Conservation (phyloP, 129 eudicot genomes). For the Arctium lappa region DNA sequence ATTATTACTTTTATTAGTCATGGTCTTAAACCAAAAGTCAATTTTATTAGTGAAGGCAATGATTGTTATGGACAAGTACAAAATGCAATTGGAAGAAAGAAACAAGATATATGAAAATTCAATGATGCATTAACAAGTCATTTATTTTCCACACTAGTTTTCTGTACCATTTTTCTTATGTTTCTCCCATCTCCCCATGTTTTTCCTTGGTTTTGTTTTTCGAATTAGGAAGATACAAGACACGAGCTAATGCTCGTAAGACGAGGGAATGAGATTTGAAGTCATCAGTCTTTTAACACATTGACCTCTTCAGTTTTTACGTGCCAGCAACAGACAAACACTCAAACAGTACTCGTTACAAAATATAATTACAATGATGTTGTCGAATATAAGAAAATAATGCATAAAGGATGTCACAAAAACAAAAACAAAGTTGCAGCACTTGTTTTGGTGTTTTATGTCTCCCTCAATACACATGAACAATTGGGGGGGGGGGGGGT, state of each 20-base stretch:
- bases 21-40: slow-evolving; percentile 1
- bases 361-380: slow-evolving; percentile 1
- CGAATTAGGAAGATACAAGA: background rate
- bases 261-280: background rate
- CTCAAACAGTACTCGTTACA: background rate
- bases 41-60: background rate
- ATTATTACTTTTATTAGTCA: slow-evolving; percentile 6
- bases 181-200: background rate
- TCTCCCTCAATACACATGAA: slow-evolving; percentile 10
- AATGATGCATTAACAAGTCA: background rate
- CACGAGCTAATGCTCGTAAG: background rate
- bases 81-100: background rate
- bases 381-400: slow-evolving; percentile 6
- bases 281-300: background rate
- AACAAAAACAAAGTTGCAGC: background rate
- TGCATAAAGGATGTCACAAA: slow-evolving; percentile 7
- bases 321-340: slow-evolving; percentile 3
- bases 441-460: slow-evolving; percentile 14
- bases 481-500: slow-evolving; percentile 21
- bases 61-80: background rate
- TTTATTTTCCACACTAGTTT: background rate
- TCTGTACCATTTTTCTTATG: background rate
- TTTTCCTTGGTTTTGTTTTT: background rate
- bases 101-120: background rate
- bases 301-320: background rate